A percentile compares a stretch with the other conserved stretches of the same genome.
Conservation (phyloP, 1,284 basidiomycete genomes). For the Salmacisia buchloeana region DNA sequence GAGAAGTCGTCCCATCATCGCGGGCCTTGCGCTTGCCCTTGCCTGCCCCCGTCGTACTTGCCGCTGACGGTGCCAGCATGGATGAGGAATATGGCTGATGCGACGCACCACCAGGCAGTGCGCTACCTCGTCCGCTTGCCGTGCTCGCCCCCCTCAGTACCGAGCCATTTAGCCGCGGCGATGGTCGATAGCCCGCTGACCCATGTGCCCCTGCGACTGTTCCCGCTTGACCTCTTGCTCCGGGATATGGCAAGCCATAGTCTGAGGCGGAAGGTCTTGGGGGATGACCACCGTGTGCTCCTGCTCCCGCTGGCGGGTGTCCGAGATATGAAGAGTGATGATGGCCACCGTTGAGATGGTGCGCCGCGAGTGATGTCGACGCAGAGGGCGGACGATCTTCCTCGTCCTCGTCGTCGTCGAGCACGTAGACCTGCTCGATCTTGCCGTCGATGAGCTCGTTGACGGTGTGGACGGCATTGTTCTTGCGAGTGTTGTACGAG, state of each 20-base stretch:
- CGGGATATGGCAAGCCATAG: neutral
- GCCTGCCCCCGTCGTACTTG: neutral
- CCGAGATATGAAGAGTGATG: slow-evolving; percentile 13
- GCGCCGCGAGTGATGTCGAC: slow-evolving; percentile 14
- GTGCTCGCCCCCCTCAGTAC: neutral
- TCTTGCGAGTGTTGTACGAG: slow-evolving; percentile 7
- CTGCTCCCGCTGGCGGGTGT: neutral
- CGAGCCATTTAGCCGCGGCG: slow-evolving; percentile 3
- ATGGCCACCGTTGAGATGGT: slow-evolving; percentile 20
- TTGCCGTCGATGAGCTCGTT: slow-evolving; percentile 39
- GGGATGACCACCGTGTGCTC: neutral
- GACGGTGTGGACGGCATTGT: slow-evolving; percentile 23
- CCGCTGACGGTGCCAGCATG: neutral
- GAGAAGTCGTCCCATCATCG: neutral
- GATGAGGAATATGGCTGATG: neutral
- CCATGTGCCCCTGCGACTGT: neutral
- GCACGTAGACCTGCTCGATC: slow-evolving; percentile 35
- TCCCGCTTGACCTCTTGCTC: neutral
- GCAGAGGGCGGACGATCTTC: neutral
- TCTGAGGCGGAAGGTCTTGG: neutral
- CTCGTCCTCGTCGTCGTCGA: slow-evolving; percentile 28
- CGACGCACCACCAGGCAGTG: neutral
- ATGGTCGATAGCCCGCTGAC: neutral
- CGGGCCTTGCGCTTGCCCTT: neutral
- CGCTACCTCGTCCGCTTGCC: neutral